These are phyloP conservation scores for Pinus tabuliformis DNA, from an alignment of 75 land plant species.

Conservation along the genomic window DNA sequence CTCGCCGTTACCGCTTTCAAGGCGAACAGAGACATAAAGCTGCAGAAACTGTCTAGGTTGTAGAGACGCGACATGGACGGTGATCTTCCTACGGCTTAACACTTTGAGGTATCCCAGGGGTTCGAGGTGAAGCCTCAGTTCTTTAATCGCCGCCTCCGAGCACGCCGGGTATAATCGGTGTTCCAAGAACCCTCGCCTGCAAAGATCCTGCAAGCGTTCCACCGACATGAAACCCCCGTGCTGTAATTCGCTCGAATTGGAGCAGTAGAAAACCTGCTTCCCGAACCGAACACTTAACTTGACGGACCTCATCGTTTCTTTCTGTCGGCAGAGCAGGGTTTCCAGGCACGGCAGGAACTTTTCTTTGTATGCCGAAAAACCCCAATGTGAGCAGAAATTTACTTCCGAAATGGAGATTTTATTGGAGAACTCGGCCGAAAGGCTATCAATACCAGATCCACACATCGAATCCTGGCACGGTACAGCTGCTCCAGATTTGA, in stretches of 20 bases:
- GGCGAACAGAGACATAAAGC: too few relatives aligned
- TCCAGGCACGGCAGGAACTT: background rate
- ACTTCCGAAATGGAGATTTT: background rate
- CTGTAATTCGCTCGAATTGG: background rate
- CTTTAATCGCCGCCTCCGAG: too few relatives aligned
- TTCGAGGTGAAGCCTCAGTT: too few relatives aligned
- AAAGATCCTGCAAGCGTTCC: too few relatives aligned
- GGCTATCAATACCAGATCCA: background rate
- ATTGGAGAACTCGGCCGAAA: background rate
- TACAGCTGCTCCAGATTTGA: background rate
- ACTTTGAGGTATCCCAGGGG: too few relatives aligned
- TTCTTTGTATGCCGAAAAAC: background rate
- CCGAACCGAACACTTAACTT: background rate
- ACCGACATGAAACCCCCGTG: slow-evolving; percentile 1
- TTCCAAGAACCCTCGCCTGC: too few relatives aligned
- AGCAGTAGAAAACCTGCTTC: background rate
- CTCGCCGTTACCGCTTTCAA: too few relatives aligned
- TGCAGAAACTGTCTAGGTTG: too few relatives aligned
- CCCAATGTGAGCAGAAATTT: background rate
- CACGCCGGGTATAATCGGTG: too few relatives aligned
- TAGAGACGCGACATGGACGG: too few relatives aligned
- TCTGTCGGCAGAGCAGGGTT: background rate
- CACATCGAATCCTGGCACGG: too few relatives aligned
- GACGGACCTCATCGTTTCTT: background rate
- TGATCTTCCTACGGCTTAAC: too few relatives aligned